phyloP scores from a whole-genome alignment of 1,284 basidiomycete species.

The Apiotrichum akiyoshidainum region DNA sequence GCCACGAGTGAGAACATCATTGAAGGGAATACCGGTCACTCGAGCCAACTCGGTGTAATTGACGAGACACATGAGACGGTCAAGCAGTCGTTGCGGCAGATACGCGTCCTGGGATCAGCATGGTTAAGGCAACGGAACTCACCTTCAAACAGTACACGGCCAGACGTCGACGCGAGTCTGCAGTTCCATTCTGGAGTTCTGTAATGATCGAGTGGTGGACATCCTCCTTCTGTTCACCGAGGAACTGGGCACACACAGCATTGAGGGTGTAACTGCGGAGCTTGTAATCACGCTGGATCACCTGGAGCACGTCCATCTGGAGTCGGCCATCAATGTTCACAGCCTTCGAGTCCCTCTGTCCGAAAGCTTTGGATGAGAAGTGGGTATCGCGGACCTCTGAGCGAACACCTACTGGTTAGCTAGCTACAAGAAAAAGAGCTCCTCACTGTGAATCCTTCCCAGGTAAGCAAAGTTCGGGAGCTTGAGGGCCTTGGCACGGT shows the following conservation, averaged over 20 bases:
- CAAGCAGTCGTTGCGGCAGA: slow-evolving; percentile 84
- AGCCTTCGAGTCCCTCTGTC: slow-evolving; percentile 90
- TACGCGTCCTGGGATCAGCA: slow-evolving; percentile 73
- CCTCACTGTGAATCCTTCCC: slow-evolving; percentile 70
- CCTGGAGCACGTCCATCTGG: slow-evolving; percentile 88
- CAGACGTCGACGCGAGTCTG: slow-evolving; percentile 80
- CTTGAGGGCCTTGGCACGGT: slow-evolving; percentile 78
- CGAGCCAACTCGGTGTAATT: slow-evolving; percentile 95
- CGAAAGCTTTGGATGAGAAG: slow-evolving; percentile 93
- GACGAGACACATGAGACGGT: slow-evolving; percentile 96
- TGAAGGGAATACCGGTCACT: slow-evolving; percentile 97
- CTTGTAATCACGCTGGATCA: slow-evolving; percentile 96
- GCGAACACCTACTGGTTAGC: slow-evolving; percentile 58
- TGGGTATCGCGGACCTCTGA: slow-evolving; percentile 84
- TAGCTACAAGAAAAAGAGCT: not conserved
- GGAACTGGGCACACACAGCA: slow-evolving; percentile 89
- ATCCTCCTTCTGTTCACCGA: slow-evolving; percentile 95
- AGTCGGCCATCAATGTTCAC: slow-evolving; percentile 82
- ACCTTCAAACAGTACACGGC: slow-evolving; percentile 97
- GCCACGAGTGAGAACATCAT: slow-evolving; percentile 81
- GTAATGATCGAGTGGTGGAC: slow-evolving; percentile 97
- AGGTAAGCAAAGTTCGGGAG: slow-evolving; percentile 68
- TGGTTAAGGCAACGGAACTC: slow-evolving; percentile 9
- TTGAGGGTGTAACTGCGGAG: slow-evolving; percentile 91
- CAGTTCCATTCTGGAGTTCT: slow-evolving; percentile 88